phyloP scores from a whole-genome alignment of 768 basidiomycete genomes.

The Lactarius sanguifluus region DNA sequence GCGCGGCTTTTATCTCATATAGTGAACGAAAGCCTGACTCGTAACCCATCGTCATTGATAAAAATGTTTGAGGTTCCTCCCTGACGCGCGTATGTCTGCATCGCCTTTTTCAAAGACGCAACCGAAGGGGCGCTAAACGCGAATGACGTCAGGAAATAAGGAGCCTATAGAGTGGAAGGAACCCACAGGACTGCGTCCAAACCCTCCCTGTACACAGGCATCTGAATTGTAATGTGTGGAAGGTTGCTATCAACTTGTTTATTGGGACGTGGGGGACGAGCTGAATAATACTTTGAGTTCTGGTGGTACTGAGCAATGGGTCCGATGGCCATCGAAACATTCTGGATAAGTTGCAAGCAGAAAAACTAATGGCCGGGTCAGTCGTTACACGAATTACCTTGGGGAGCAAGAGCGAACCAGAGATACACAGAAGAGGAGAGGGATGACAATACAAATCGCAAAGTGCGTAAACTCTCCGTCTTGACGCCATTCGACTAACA shows the following conservation, averaged over 20 bases:
- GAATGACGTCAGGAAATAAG: background rate
- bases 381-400: background rate
- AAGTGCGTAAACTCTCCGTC: constrained; percentile 47
- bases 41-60: constrained; percentile 63
- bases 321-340: constrained; percentile 46
- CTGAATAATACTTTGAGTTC: constrained; percentile 57
- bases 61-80: constrained; percentile 61
- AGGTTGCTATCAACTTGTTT: constrained; percentile 45
- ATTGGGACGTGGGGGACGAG: constrained; percentile 43
- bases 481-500: constrained; percentile 54
- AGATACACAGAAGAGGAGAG: constrained; percentile 48
- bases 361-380: constrained; percentile 35
- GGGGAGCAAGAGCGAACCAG: constrained; percentile 35
- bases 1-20: background rate
- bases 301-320: constrained; percentile 53
- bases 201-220: constrained; percentile 60
- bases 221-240: constrained; percentile 53
- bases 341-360: constrained; percentile 44
- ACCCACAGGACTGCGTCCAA: constrained; percentile 52
- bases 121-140: constrained; percentile 44
- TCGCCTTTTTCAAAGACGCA: constrained; percentile 56
- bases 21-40: constrained; percentile 33
- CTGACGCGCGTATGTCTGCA: constrained; percentile 64
- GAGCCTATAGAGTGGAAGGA: background rate
- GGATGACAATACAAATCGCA: constrained; percentile 44